Evolutionary conservation across 2,329 filamentous ascomycete species (phyloP).

Genomic region (Chaetoscypha palmicola): DNA sequence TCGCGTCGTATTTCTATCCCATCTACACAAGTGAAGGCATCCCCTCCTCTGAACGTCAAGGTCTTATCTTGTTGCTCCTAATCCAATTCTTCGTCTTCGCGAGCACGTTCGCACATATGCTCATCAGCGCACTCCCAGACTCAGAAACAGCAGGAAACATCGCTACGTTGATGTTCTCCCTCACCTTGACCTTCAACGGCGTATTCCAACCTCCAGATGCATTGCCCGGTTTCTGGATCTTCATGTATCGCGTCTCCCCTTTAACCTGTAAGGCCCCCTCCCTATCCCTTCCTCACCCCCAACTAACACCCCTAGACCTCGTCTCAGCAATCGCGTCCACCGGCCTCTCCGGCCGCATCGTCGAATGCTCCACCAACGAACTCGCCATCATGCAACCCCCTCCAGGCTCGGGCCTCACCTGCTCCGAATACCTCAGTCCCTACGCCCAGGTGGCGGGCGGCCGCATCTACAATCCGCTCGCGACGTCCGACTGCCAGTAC

Average conservation of each 20-base stretch:
- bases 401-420: slow-evolving; percentile 46
- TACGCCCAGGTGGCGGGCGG: slow-evolving; percentile 47
- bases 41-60: slow-evolving; percentile 24
- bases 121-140: slow-evolving; percentile 69
- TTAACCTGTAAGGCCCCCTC: slow-evolving; percentile 30
- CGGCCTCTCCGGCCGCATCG: slow-evolving; percentile 59
- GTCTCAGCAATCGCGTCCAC: slow-evolving; percentile 64
- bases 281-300: not conserved
- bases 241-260: slow-evolving; percentile 70
- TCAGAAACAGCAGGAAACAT: slow-evolving; percentile 73
- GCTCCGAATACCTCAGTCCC: slow-evolving; percentile 47
- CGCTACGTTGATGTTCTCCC: slow-evolving; percentile 66
- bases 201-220: not conserved
- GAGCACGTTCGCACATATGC: slow-evolving; percentile 74
- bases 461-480: slow-evolving; percentile 42
- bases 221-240: slow-evolving; percentile 70
- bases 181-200: slow-evolving; percentile 68
- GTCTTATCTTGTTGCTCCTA: slow-evolving; percentile 70
- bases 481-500: slow-evolving; percentile 47
- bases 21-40: slow-evolving; percentile 58
- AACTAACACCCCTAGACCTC: slow-evolving; percentile 53
- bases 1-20: slow-evolving; percentile 74
- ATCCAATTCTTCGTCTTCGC: slow-evolving; percentile 73
- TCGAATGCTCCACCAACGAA: slow-evolving; percentile 65
- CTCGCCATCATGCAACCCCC: slow-evolving; percentile 58